phyloP scores from a whole-genome alignment of 78 protist genomes.

The Creolimax fragrantissima region DNA sequence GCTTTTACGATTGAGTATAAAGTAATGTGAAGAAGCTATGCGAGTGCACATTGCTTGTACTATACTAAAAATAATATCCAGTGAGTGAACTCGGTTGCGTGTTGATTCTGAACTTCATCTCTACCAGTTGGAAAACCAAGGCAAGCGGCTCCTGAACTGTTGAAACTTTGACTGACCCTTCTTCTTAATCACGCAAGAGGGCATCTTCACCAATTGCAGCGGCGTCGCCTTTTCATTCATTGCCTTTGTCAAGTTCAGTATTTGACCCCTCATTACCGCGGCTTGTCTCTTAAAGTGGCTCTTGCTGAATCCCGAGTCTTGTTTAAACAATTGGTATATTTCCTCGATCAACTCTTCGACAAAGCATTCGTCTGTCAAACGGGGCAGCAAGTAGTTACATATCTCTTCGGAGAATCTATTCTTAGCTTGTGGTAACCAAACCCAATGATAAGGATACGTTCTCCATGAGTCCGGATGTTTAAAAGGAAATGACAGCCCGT shows the following conservation, averaged over 20 bases:
- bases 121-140: background rate
- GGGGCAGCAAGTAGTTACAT: background rate
- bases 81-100: too few relatives aligned
- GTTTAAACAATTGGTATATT: background rate
- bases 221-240: background rate
- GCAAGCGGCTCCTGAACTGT: background rate
- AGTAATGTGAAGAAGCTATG: too few relatives aligned
- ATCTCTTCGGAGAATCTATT: background rate
- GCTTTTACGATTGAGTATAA: too few relatives aligned
- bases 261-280: constrained; percentile 25
- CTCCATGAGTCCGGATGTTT: constrained; percentile 49
- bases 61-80: too few relatives aligned
- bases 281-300: background rate
- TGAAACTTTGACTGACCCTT: constrained; percentile 10
- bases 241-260: background rate
- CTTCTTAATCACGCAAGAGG: background rate
- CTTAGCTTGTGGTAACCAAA: constrained; percentile 11
- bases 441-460: constrained; percentile 26
- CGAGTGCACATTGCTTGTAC: too few relatives aligned
- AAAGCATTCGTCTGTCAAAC: background rate
- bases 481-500: constrained; percentile 44
- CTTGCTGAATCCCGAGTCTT: background rate
- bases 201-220: background rate
- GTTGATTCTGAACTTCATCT: too few relatives aligned
- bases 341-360: background rate